These are phyloP conservation scores for Coemansia sp. DNA, from an alignment of 192 early-diverging fungal species.

Conservation along the genomic window DNA sequence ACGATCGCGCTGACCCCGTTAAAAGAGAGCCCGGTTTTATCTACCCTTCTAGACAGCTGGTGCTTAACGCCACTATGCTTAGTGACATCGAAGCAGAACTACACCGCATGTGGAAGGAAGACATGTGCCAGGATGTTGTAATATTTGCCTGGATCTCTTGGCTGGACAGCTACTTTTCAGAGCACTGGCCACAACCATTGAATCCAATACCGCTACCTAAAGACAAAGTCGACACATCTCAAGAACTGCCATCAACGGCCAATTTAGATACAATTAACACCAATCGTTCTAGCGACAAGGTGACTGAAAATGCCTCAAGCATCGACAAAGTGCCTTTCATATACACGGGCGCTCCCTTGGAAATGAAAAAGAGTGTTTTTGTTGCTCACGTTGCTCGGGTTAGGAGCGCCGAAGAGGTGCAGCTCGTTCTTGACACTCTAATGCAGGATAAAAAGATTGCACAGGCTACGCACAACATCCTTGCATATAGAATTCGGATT, in stretches of 20 bases:
- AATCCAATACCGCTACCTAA: constrained; percentile 36
- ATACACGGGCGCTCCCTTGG: constrained; percentile 56
- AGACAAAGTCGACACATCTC: constrained; percentile 14
- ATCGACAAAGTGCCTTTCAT: constrained; percentile 39
- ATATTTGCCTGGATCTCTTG: constrained; percentile 47
- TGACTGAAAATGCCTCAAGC: background rate
- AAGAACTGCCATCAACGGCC: background rate
- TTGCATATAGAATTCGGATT: constrained; percentile 77
- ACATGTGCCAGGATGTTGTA: constrained; percentile 35
- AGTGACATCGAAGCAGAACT: constrained; percentile 19
- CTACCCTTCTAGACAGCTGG: constrained; percentile 25
- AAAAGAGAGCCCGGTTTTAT: constrained; percentile 17
- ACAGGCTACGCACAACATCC: constrained; percentile 87
- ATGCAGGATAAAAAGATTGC: constrained; percentile 74
- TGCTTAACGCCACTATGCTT: constrained; percentile 24
- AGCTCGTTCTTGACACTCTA: constrained; percentile 43
- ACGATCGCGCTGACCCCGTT: constrained; percentile 2
- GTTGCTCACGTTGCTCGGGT: constrained; percentile 73
- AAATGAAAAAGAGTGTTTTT: constrained; percentile 83
- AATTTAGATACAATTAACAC: background rate
- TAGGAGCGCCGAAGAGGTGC: constrained; percentile 56
- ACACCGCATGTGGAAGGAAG: constrained; percentile 23
- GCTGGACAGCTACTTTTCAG: constrained; percentile 35
- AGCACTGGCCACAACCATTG: constrained; percentile 34
- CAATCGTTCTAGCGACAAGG: no score